These are phyloP conservation scores for Piromyces finnis DNA, from an alignment of 192 early-diverging fungal genomes.

Conservation along the genomic window DNA sequence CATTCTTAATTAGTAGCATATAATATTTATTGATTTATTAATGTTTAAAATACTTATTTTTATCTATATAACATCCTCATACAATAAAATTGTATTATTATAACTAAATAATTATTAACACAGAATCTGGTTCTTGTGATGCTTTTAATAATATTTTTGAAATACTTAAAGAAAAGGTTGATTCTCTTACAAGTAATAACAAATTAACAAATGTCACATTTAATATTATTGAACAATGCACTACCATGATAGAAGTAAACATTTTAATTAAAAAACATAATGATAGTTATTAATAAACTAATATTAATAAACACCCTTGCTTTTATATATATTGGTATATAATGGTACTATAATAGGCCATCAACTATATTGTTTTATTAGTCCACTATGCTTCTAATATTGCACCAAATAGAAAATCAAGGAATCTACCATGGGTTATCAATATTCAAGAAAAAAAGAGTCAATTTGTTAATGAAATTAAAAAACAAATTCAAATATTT, in stretches of 20 bases:
- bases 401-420: neutral
- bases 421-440: neutral
- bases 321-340: too few species aligned
- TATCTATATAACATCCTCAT: too few species aligned
- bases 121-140: neutral
- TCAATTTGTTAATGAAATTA: neutral
- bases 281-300: too few species aligned
- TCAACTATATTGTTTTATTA: neutral
- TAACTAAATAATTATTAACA: too few species aligned
- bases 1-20: too few species aligned
- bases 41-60: too few species aligned
- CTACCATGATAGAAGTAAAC: neutral
- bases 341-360: neutral
- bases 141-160: neutral
- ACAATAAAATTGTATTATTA: too few species aligned
- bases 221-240: neutral
- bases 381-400: neutral
- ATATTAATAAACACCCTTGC: too few species aligned
- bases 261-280: too few species aligned
- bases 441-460: neutral
- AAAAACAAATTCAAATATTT: neutral
- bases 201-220: neutral
- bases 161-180: neutral
- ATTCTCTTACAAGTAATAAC: neutral
- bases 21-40: too few species aligned